Evolutionary conservation across 352 stramenopile species (phyloP).

Genomic region (Phytophthora capsici): DNA sequence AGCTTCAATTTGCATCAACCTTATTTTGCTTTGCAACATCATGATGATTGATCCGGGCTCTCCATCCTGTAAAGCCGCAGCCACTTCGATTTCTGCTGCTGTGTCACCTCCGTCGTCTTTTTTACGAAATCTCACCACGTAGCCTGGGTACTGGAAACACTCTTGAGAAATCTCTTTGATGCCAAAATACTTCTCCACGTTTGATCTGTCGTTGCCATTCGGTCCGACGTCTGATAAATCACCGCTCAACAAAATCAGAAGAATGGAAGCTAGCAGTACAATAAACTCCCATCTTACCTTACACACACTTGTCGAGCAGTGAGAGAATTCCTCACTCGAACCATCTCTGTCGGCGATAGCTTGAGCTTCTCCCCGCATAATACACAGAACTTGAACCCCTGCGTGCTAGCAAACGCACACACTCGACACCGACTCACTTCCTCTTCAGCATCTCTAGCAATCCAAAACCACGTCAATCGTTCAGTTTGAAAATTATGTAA

Average conservation of each 20-base stretch:
- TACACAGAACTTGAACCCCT: slow-evolving; percentile 48
- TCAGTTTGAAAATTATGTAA: background rate
- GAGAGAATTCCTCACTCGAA: slow-evolving; percentile 9
- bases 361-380: slow-evolving; percentile 48
- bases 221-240: slow-evolving; percentile 22
- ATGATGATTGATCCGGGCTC: slow-evolving; percentile 14
- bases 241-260: background rate
- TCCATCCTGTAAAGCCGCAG: background rate
- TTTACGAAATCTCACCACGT: slow-evolving; percentile 16
- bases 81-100: background rate
- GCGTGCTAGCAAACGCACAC: slow-evolving; percentile 56
- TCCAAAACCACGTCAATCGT: background rate
- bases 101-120: background rate
- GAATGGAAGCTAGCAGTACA: background rate
- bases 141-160: slow-evolving; percentile 14
- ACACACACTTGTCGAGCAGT: slow-evolving; percentile 26
- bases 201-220: slow-evolving; percentile 29
- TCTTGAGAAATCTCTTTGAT: background rate
- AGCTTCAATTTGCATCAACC: slow-evolving; percentile 3
- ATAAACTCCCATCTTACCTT: slow-evolving; percentile 8
- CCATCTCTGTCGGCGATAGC: slow-evolving; percentile 33
- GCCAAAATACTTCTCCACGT: slow-evolving; percentile 13
- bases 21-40: slow-evolving; percentile 14
- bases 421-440: slow-evolving; percentile 36
- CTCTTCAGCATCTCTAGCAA: slow-evolving; percentile 44